Base-by-base conservation (phyloP, 208 protist genomes). In the Leishmania tropica region DNA sequence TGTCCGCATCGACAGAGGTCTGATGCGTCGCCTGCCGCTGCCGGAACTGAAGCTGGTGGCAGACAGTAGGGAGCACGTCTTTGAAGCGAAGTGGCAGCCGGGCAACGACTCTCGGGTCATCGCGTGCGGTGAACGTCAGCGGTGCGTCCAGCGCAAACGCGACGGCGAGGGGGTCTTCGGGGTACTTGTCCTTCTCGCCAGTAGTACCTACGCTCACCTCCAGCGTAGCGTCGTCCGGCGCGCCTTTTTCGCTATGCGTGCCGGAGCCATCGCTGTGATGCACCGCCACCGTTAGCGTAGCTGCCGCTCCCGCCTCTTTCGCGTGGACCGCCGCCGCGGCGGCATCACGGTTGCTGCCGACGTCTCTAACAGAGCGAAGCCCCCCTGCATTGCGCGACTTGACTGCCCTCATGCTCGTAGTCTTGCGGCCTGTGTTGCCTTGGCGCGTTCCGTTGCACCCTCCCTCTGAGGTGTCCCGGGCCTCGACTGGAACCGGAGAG, bases 121-220 rank as follows among this genome's bases (percentile, higher is more conserved):
- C 83, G 42, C 83, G 78, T 5, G 83, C 83, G 10, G 83, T 86
- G 75, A 86, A 67, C 24, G 77, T 83, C 24, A 86, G 78, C 40
- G 83, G 78, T 7, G 83, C 83, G 42, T 86, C 83, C 13, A 37
- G n/a, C 8, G 73, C 78, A 11, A 83, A 48, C 15, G 75, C 78
- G 6, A 75, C 54, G 11, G 64, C 78, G 53, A 86, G 73, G 28
- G 78, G 83, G 68, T 86, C 83, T 42, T 58, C 60, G 37, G 60
- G 31, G 42, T 3, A 15, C 8, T 60, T 17, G 40, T 73, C 64
- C 13, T 58, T 1, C 17, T 2, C 51, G 24, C 13, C 70, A 21
- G 31, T 8, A 35, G 70, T 24, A 31, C 4, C 6, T 2, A 35
- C 28, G 40, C 28, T 24, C 10, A 17, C 70, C 10, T 74, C 6